These are phyloP conservation scores for Fusarium floridanum DNA, from an alignment of 2,329 filamentous ascomycete species.

Conservation along the genomic window DNA sequence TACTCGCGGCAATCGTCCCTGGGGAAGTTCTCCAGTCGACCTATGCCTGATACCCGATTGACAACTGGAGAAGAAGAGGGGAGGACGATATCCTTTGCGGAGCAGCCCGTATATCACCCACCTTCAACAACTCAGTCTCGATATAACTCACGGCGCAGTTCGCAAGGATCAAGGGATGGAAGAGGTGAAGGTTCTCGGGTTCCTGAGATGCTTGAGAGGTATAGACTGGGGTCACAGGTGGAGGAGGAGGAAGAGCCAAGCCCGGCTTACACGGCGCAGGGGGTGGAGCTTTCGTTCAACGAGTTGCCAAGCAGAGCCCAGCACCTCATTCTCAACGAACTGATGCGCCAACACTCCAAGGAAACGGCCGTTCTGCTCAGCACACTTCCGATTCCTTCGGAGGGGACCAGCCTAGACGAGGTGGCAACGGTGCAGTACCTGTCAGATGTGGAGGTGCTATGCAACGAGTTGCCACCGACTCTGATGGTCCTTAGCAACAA, in stretches of 20 bases:
- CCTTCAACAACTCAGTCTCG: conserved; percentile 49
- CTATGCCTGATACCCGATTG: conserved; percentile 71
- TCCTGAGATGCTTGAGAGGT: conserved; percentile 58
- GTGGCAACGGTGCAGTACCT: conserved; percentile 79
- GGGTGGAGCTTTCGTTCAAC: conserved; percentile 83
- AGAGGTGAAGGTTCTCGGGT: conserved; percentile 58
- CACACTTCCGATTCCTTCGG: conserved; percentile 83
- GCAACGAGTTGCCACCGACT: conserved; percentile 79
- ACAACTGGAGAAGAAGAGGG: conserved; percentile 66
- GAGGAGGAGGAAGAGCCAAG: conserved; percentile 47
- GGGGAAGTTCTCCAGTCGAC: conserved; percentile 72
- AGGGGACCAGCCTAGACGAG: conserved; percentile 80
- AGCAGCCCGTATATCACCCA: conserved; percentile 48
- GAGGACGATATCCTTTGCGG: conserved; percentile 74
- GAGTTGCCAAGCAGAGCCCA: conserved; percentile 87
- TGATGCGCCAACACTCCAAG: conserved; percentile 76
- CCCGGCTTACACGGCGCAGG: conserved; percentile 68
- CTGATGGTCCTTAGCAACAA: conserved; percentile 88
- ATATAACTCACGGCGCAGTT: conserved; percentile 55
- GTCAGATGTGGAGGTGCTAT: conserved; percentile 82
- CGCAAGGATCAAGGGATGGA: conserved; percentile 48
- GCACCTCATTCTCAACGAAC: conserved; percentile 87
- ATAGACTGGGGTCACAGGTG: conserved; percentile 44
- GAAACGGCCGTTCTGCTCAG: conserved; percentile 85
- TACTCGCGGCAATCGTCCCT: conserved; percentile 62